phyloP scores from a whole-genome alignment of 163 green algal genomes.

The Scenedesmus sp. region DNA sequence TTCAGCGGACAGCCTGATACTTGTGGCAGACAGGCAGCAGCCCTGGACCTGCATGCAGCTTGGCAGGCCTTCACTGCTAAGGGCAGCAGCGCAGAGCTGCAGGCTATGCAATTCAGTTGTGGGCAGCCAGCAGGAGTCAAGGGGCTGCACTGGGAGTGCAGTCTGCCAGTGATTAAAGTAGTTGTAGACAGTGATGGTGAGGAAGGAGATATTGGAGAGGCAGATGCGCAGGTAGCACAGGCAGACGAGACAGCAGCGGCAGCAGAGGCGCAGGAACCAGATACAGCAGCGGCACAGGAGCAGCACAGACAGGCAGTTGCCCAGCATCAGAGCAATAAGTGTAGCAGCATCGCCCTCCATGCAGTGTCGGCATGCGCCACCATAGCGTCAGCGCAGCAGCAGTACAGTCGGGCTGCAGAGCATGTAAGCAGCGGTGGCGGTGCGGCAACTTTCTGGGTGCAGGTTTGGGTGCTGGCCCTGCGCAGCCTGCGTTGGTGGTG shows the following conservation, averaged over 20 bases:
- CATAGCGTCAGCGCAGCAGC: background rate
- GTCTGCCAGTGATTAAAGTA: background rate
- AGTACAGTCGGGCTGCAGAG: background rate
- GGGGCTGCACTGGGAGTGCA: background rate
- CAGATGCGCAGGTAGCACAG: background rate
- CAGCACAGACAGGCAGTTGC: background rate
- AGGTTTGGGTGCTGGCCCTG: constrained; percentile 5
- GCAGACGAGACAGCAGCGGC: too few species aligned
- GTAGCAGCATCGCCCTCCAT: background rate
- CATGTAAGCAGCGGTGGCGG: background rate
- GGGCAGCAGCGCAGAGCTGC: background rate
- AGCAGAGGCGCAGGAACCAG: background rate
- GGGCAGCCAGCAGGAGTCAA: background rate
- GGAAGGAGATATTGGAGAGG: background rate
- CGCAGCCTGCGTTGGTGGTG: constrained; percentile 26
- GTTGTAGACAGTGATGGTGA: background rate
- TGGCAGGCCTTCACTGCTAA: background rate
- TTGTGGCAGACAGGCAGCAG: background rate
- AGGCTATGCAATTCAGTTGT: background rate
- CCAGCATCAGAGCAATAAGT: background rate
- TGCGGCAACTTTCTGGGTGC: constrained; percentile 13
- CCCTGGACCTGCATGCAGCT: background rate
- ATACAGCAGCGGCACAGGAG: background rate
- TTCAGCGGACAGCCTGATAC: background rate
- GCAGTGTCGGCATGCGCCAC: background rate